phyloP scores from a whole-genome alignment of 352 stramenopile genomes.

The Phytopythium delawarense region DNA sequence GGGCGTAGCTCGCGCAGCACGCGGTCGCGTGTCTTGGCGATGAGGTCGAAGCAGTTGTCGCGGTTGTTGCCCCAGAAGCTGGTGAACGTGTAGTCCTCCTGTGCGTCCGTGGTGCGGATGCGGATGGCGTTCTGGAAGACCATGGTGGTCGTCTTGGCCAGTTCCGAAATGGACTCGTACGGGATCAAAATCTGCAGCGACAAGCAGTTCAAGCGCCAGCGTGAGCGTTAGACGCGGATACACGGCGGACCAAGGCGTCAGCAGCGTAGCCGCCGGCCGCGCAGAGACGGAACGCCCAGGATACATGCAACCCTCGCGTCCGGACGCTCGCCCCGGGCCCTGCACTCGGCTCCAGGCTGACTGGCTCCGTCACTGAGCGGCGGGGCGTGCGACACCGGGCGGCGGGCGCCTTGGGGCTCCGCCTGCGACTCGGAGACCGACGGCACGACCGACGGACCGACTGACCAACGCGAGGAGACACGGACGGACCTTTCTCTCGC shows the following conservation, averaged over 20 bases:
- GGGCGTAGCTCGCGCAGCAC: conserved; percentile 30
- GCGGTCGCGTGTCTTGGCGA: conserved; percentile 55
- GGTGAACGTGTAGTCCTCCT: conserved; percentile 84
- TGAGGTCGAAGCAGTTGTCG: conserved; percentile 76
- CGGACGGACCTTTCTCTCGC: conserved; percentile 68
- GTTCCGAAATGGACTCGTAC: conserved; percentile 76
- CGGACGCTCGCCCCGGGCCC: background rate
- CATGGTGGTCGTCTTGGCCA: conserved; percentile 82
- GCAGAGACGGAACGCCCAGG: conserved; percentile 3
- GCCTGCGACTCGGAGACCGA: background rate
- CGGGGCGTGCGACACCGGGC: background rate
- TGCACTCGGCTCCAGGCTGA: too few species aligned
- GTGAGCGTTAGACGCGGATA: conserved; percentile 5
- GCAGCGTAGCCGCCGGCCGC: background rate
- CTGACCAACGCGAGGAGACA: conserved; percentile 7
- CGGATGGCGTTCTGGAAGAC: conserved; percentile 77
- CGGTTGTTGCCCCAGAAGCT: conserved; percentile 84
- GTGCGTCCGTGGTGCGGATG: conserved; percentile 42
- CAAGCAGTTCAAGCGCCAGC: background rate
- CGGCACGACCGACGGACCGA: conserved; percentile 1
- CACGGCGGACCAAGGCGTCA: conserved; percentile 8
- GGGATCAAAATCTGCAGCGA: conserved; percentile 67
- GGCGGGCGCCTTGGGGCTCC: conserved; percentile 1
- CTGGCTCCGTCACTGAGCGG: too few species aligned
- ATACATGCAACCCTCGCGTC: conserved; percentile 2